Evolutionary conservation across 306 rosid species (phyloP).

Genomic region (Fagus crenata): DNA sequence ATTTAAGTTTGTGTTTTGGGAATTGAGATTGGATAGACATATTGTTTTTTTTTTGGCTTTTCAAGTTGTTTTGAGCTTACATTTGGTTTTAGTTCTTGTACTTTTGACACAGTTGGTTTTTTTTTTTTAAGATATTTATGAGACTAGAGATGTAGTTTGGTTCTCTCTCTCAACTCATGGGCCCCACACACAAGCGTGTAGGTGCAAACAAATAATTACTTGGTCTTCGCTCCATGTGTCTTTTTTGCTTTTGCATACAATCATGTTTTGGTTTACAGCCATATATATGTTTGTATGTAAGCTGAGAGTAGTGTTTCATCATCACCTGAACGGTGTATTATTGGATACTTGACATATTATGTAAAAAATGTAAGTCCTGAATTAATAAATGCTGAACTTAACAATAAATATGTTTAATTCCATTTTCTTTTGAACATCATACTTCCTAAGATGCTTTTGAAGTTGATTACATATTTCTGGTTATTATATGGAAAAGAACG

Average conservation of each 20-base stretch:
- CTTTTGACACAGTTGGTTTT: neutral
- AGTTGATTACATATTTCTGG: neutral
- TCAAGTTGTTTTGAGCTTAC: neutral
- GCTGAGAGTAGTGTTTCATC: neutral
- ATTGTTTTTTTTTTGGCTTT: neutral
- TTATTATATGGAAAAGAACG: neutral
- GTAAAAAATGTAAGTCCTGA: neutral
- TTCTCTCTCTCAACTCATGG: no score
- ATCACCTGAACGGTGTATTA: neutral
- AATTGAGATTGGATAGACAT: neutral
- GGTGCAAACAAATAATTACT: no score
- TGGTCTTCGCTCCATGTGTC: neutral
- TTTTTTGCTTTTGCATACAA: neutral
- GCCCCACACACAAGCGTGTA: no score
- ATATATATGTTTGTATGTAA: no score
- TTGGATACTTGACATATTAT: neutral
- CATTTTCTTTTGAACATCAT: neutral
- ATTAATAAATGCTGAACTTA: neutral
- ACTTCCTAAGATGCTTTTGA: neutral
- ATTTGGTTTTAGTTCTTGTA: neutral
- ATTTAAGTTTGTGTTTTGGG: neutral
- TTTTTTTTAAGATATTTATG: neutral
- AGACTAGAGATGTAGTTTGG: neutral
- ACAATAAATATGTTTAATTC: neutral
- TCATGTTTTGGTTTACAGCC: no score